A percentile compares a stretch with the other conserved stretches of the same genome.
These are phyloP conservation scores for Cylindrotheca fusiformis DNA, from an alignment of 108 stramenopile species.

Conservation along the genomic window DNA sequence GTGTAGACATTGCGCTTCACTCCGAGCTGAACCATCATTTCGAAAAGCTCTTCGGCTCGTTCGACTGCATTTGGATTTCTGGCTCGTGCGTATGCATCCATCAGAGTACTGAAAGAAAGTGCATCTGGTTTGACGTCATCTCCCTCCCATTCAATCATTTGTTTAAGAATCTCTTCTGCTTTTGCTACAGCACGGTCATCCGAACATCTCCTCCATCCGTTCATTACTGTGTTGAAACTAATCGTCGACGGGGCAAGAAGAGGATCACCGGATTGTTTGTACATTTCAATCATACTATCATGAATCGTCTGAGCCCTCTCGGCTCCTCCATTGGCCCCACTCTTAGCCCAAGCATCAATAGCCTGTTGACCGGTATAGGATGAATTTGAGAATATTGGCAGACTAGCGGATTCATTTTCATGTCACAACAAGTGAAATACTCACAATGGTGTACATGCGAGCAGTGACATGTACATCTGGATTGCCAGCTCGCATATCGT, in stretches of 20 bases:
- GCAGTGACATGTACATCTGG: constrained; percentile 34
- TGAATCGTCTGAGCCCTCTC: constrained; percentile 66
- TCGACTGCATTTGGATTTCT: constrained; percentile 12
- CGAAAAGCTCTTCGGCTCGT: constrained; percentile 29
- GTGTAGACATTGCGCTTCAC: constrained; percentile 48
- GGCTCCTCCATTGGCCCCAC: constrained; percentile 47
- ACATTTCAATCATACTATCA: constrained; percentile 41
- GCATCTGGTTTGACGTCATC: constrained; percentile 63
- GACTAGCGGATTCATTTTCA: too few relatives aligned
- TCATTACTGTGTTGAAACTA: constrained; percentile 62
- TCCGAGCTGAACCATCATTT: constrained; percentile 34
- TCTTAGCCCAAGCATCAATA: constrained; percentile 72
- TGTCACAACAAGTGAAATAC: constrained; percentile 13
- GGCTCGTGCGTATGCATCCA: constrained; percentile 56
- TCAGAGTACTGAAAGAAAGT: constrained; percentile 57
- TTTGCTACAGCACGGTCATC: constrained; percentile 34
- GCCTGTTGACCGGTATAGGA: constrained; percentile 2
- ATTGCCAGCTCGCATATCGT: constrained; percentile 46
- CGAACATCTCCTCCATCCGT: constrained; percentile 63
- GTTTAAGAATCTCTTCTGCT: constrained; percentile 55
- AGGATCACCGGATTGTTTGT: constrained; percentile 38
- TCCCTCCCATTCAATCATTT: constrained; percentile 53
- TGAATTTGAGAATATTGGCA: too few relatives aligned
- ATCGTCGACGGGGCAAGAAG: constrained; percentile 47
- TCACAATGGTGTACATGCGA: constrained; percentile 40